Base-by-base conservation (phyloP, 2,329 filamentous ascomycete species). In the Penicillium sp. region DNA sequence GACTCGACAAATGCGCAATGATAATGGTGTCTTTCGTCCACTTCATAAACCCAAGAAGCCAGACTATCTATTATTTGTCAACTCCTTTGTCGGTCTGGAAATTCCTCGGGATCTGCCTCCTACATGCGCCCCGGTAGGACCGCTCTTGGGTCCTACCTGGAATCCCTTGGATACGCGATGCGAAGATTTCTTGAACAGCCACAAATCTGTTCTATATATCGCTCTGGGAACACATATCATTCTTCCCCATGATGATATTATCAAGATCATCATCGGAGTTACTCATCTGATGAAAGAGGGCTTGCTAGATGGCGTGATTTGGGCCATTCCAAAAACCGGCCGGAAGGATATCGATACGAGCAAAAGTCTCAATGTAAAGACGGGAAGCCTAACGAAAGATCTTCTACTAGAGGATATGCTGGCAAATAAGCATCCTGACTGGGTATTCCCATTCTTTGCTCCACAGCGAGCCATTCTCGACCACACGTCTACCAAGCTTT, bases 41-140 rank as follows among this genome's bases (percentile, higher is more conserved):
- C 60, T 70, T 4, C 67, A 66, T 0, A 49, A 58, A 0, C 49
- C 60, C 0, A 50, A 62, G 3, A 77, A 77, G 41, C 75, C 76
- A 0, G 65, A 76, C 48, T 70, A 77, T 39, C 68, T 79, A 3
- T 55, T 74, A 2, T 61, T 78, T 4, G 69, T 78, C 20, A 78
- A 78, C 46, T 76, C 74, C 0, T 78, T 78, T 53, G 75, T 70
- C 49, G 75, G 75, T 0, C 62, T 78, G 7, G 76, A 79, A 44
- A 62, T 68, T 1, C 70, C 76, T 0, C 71, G 70, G 18, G 75
- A 78, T 48, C 50, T 78, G 2, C 76, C 76, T 1, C 76, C 75
- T 1, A 59, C 72, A 1, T 66, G 71, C 20, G 62, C 66, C 2
- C 52, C 71, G 1, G 68, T 78, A 2, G 77, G 76, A 0, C 77